Evolutionary conservation across 108 stramenopile species (phyloP), one percentile per base, ranked within the genome.

Genomic region (Thalassiosira profunda): DNA sequence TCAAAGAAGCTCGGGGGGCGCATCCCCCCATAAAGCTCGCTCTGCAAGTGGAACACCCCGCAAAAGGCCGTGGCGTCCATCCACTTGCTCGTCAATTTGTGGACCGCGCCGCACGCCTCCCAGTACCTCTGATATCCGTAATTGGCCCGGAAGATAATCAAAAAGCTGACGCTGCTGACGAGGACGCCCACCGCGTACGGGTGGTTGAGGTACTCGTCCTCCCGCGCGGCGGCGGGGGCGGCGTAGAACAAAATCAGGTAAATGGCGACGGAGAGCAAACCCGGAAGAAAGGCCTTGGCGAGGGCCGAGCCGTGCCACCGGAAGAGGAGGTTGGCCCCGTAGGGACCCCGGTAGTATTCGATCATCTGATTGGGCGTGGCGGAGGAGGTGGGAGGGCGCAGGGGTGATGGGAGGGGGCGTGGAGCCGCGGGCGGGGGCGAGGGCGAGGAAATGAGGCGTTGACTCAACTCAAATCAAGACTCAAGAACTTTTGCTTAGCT

Each of bases 181-280:
- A 92, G 60, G 0, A 87, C 81, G 48, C 88, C 88, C n/a, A 89
- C 63, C 17, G 85, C 88, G 56, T 92, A 89, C 8, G 91, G 91
- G 72, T 92, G 88, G 28, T 49, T 44, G 3, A 84, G 18, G 42
- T 67, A 43, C 43, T 12, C n/a, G 18, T 72, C 44, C 3, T 53
- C 59, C 1, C 14, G 30, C 10, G 29, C 43, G 8, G 55, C 25
- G 4, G 56, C 8, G 8, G 53, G 20, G n/a, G 31, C 44, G 20
- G 54, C 15, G 49, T 58, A 72, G 9, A 44, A 46, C 41, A 86
- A 54, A 35, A 75, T 24, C 24, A 85, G 57, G 44, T 65, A 84
- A 15, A 87, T 33, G 28, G 24, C 36, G n/a, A 91, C 80, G 46
- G 69, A 47, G 14, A 88, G 6, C 31, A 84, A 18, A 18, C 84